phyloP scores from a whole-genome alignment of 495 filamentous ascomycete genomes.

The Neurospora sp. region DNA sequence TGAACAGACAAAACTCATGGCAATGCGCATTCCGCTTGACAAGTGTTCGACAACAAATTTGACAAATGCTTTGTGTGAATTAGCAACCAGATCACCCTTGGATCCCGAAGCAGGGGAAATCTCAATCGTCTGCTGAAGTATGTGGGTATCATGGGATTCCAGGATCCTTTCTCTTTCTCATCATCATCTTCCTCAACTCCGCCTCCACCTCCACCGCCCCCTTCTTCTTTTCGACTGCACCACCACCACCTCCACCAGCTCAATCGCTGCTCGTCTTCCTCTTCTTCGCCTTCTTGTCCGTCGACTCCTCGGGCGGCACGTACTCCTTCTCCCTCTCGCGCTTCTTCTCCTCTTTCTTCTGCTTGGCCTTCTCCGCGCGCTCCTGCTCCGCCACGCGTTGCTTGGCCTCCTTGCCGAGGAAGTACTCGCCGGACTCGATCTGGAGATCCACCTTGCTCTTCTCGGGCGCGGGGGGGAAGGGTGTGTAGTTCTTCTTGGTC shows the following conservation, averaged over 20 bases:
- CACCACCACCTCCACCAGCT: background rate
- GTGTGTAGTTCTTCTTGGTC: conserved; percentile 87
- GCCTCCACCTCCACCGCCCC: background rate
- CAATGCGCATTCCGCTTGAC: background rate
- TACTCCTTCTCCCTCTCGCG: conserved; percentile 76
- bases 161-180: conserved; percentile 1
- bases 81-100: background rate
- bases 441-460: conserved; percentile 94
- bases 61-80: background rate
- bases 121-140: background rate
- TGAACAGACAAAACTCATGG: background rate
- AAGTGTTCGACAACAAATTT: background rate
- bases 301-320: conserved; percentile 69
- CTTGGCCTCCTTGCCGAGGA: conserved; percentile 83
- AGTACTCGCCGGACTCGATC: conserved; percentile 97
- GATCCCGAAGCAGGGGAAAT: background rate
- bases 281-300: conserved; percentile 51
- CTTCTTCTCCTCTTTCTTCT: conserved; percentile 83
- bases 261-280: conserved; percentile 43
- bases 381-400: conserved; percentile 71
- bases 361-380: conserved; percentile 66
- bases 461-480: conserved; percentile 52
- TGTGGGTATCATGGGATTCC: conserved; percentile 24
- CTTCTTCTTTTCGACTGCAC: background rate
- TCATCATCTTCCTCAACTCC: background rate